A percentile compares a stretch with the other conserved stretches of the same genome.
Evolutionary conservation across 768 basidiomycete species (phyloP).

Genomic region (Kondoa subrosea): DNA sequence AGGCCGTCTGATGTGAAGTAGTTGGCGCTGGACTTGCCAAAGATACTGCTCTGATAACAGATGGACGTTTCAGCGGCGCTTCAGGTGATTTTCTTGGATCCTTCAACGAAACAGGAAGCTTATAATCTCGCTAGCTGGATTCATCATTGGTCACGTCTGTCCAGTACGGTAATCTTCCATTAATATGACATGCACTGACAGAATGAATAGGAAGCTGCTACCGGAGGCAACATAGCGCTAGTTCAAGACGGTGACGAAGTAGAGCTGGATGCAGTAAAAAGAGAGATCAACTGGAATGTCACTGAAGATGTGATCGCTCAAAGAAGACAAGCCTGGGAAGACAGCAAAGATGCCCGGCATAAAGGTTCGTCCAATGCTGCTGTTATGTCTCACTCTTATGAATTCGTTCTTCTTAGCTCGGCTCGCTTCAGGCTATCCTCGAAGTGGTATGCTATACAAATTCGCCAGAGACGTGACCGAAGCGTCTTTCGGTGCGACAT

Average conservation of each 20-base stretch:
- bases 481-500: no score
- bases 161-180: no score
- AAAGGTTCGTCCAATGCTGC: background rate
- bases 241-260: conserved; percentile 68
- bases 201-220: no score
- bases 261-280: conserved; percentile 42
- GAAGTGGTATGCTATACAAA: no score
- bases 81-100: conserved; percentile 37
- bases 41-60: conserved; percentile 27
- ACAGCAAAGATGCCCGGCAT: background rate
- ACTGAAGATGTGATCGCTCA: background rate
- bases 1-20: conserved; percentile 41
- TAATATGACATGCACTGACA: no score
- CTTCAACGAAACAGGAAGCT: background rate
- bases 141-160: conserved; percentile 25
- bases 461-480: no score
- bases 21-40: conserved; percentile 55
- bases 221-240: conserved; percentile 75
- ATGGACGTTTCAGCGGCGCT: conserved; percentile 48
- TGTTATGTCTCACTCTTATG: background rate
- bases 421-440: background rate
- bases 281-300: background rate
- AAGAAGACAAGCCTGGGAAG: conserved; percentile 40
- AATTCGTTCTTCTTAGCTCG: background rate
- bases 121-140: conserved; percentile 21